Evolutionary conservation across 129 eudicot genomes (phyloP), one percentile per base, ranked within the genome.

Genomic region (Sambucus nigra): DNA sequence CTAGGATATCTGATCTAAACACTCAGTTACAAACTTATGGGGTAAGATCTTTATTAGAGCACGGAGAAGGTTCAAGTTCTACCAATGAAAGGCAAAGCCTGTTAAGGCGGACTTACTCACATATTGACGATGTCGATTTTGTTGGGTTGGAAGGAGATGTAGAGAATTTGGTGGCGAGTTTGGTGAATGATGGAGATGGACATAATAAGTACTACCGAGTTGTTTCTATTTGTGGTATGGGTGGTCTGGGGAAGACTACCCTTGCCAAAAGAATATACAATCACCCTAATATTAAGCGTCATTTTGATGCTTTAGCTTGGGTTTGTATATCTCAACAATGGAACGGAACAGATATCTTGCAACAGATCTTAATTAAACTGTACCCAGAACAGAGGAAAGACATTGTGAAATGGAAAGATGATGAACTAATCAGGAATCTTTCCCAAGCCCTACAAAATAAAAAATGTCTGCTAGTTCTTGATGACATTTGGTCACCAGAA

Each of bases 201-300:
- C n/a, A n/a, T n/a, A n/a, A n/a, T n/a, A 31, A 29, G 6, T 20
- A 16, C 1, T 26, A 45, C 15, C 22, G 31, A 18, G 69, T 54
- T 25, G 51, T 64, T 24, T 52, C 69, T 12, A 55, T 75, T 13
- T 69, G 55, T 26, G 81, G 81, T 12, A 65, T 69, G 66, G 74
- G 73, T 5, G 81, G 81, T 11, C 27, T 75, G 6, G 76, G 81
- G 2, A 75, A 75, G 69, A 64, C 73, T 9, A 59, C 76, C 0
- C 29, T 75, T 14, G 76, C 69, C 12, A 53, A 32, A 40, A 69
- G 55, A 25, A 46, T 65, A 2, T 75, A 58, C 53, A 10, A 45
- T 48, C 56, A 69, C 38, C 38, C 23, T 0, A 51, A 24, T 33
- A 48, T 69, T 4, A 47, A 53, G 17, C 27, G 54, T 27, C 68